These are phyloP conservation scores for Carex kokanica DNA, from an alignment of 176 grass and related monocot species.

Conservation along the genomic window DNA sequence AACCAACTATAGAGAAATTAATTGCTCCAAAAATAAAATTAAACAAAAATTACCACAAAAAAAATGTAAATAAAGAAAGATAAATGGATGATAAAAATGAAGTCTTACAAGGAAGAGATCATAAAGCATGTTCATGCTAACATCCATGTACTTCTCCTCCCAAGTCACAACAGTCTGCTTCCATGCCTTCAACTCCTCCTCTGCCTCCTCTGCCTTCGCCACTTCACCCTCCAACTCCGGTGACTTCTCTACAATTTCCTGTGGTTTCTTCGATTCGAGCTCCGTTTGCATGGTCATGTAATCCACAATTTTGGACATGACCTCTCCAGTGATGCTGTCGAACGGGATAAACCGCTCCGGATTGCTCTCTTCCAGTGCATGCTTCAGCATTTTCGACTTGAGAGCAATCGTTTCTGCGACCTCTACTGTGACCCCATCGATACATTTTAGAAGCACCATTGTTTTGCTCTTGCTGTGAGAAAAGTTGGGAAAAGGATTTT, in stretches of 20 bases:
- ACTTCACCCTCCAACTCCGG: not conserved
- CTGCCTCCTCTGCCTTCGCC: not conserved
- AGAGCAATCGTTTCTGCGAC: not conserved
- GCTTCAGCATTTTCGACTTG: not conserved
- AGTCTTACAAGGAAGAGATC: slow-evolving; percentile 8
- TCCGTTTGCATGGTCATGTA: not conserved
- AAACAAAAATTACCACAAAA: no score
- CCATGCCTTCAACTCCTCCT: not conserved
- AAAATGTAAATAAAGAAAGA: no score
- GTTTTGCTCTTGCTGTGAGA: not conserved
- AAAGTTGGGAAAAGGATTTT: not conserved
- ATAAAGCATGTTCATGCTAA: not conserved
- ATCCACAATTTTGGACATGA: not conserved
- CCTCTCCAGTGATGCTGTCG: not conserved
- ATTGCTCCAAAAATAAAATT: no score
- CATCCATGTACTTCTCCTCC: slow-evolving; percentile 7
- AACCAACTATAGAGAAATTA: no score
- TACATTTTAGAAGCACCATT: slow-evolving; percentile 17
- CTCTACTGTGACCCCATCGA: not conserved
- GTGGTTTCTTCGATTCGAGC: not conserved
- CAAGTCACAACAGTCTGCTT: not conserved
- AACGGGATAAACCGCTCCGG: not conserved
- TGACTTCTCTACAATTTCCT: not conserved
- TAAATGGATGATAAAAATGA: not conserved
- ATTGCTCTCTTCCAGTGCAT: not conserved